Evolutionary conservation across 805 yeast species (phyloP).

Genomic region (Zygotorulaspora chibaensis): DNA sequence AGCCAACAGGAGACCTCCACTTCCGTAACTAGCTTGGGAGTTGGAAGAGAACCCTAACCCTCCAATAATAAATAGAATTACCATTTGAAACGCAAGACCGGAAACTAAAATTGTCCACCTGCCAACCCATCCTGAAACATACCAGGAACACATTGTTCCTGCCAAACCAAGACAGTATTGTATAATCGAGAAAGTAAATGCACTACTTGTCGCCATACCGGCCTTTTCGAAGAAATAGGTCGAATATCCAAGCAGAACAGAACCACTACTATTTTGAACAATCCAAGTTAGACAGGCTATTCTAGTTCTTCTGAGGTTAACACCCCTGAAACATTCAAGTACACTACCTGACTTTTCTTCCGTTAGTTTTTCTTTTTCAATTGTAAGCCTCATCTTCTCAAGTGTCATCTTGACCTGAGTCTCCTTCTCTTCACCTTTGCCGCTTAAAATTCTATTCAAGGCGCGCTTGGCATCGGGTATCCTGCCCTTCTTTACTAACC

Average conservation of each 20-base stretch:
- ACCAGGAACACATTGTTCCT: slow-evolving; percentile 35
- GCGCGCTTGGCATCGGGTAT: slow-evolving; percentile 42
- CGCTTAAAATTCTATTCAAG: slow-evolving; percentile 37
- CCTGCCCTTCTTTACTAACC: slow-evolving; percentile 44
- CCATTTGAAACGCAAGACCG: slow-evolving; percentile 25
- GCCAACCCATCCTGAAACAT: slow-evolving; percentile 11
- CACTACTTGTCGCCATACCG: slow-evolving; percentile 39
- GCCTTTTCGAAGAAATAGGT: slow-evolving; percentile 51
- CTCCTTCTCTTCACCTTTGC: slow-evolving; percentile 31
- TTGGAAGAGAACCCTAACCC: slow-evolving; percentile 34
- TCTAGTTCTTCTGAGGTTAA: slow-evolving; percentile 48
- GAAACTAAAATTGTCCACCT: slow-evolving; percentile 14
- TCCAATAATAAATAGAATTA: slow-evolving; percentile 43
- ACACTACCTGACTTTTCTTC: slow-evolving; percentile 7
- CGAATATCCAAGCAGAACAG: slow-evolving; percentile 44
- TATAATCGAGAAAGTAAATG: slow-evolving; percentile 47
- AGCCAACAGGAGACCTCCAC: slow-evolving; percentile 45
- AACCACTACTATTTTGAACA: slow-evolving; percentile 44
- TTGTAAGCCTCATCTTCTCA: slow-evolving; percentile 44
- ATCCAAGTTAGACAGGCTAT: slow-evolving; percentile 44
- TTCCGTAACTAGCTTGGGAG: slow-evolving; percentile 38
- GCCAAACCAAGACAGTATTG: slow-evolving; percentile 43
- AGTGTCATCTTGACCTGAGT: slow-evolving; percentile 40
- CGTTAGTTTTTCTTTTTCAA: slow-evolving; percentile 31
- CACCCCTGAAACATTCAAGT: slow-evolving; percentile 46